Evolutionary conservation across 1,139 yeast species (phyloP).

Genomic region (Ashbya aceris): DNA sequence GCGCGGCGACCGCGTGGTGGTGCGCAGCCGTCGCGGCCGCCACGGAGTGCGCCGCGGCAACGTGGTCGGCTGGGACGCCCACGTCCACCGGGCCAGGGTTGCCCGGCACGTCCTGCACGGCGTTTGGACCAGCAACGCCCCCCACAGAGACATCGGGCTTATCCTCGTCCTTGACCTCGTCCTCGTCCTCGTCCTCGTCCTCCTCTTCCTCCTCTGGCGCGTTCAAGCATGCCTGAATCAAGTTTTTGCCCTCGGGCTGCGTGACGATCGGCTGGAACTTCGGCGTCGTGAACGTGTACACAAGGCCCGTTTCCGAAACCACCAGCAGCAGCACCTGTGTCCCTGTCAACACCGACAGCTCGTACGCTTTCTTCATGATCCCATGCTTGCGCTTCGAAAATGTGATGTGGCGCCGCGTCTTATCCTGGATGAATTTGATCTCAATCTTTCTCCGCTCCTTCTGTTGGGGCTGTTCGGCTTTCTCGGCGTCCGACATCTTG

Average conservation of each 20-base stretch:
- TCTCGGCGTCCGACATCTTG: slow-evolving; percentile 8
- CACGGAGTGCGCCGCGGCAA: slow-evolving; percentile 7
- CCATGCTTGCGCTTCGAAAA: slow-evolving; percentile 97
- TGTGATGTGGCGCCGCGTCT: slow-evolving; percentile 94
- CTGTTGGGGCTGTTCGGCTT: slow-evolving; percentile 10
- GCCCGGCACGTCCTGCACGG: slow-evolving; percentile 5
- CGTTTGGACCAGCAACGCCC: slow-evolving; percentile 6
- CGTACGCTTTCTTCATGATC: slow-evolving; percentile 97
- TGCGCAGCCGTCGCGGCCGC: slow-evolving; percentile 10
- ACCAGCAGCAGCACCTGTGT: slow-evolving; percentile 91
- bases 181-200: slow-evolving; percentile 47
- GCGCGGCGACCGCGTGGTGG: slow-evolving; percentile 17
- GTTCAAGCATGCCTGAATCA: slow-evolving; percentile 92
- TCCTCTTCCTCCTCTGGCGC: slow-evolving; percentile 62
- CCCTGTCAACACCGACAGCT: slow-evolving; percentile 88
- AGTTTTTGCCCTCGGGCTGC: slow-evolving; percentile 90
- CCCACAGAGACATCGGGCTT: slow-evolving; percentile 4
- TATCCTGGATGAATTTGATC: slow-evolving; percentile 93
- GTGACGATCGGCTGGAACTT: slow-evolving; percentile 96
- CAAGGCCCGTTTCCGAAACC: slow-evolving; percentile 94
- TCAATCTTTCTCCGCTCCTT: slow-evolving; percentile 90
- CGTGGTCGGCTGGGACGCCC: slow-evolving; percentile 6
- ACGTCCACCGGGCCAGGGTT: slow-evolving; percentile 5
- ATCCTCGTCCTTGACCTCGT: slow-evolving; percentile 11
- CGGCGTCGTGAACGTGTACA: slow-evolving; percentile 97